A percentile compares a stretch with the other conserved stretches of the same genome.
Evolutionary conservation across 345 rosid genomes (phyloP).

Genomic region (Ricinus communis): DNA sequence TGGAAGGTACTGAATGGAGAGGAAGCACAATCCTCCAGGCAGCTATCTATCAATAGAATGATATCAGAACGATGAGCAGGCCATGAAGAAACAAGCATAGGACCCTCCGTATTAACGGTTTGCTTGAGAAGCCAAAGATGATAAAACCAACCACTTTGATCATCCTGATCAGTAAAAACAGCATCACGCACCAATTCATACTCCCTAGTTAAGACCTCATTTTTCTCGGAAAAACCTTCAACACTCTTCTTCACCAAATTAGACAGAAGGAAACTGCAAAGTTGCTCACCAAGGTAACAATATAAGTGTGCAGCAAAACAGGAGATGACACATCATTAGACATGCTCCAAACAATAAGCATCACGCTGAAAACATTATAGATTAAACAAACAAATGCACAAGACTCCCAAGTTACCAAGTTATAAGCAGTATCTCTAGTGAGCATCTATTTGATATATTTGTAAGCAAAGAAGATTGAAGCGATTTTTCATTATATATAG

Average conservation of each 20-base stretch:
- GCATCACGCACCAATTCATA: slow-evolving; percentile 70
- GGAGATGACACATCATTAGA: background rate
- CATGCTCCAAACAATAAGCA: background rate
- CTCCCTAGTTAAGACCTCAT: slow-evolving; percentile 60
- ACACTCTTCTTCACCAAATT: slow-evolving; percentile 51
- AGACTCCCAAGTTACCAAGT: background rate
- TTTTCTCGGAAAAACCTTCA: slow-evolving; percentile 53
- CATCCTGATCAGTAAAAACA: slow-evolving; percentile 81
- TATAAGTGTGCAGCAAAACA: background rate
- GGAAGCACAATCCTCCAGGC: slow-evolving; percentile 26
- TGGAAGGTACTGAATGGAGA: slow-evolving; percentile 34
- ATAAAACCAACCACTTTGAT: slow-evolving; percentile 98
- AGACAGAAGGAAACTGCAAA: slow-evolving; percentile 74
- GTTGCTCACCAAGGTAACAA: background rate
- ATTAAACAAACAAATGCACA: no score
- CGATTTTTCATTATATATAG: background rate
- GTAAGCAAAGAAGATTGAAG: no score
- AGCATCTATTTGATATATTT: no score
- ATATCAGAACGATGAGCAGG: slow-evolving; percentile 68
- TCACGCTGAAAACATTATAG: background rate
- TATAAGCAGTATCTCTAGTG: background rate
- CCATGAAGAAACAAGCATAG: slow-evolving; percentile 73
- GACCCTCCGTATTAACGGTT: slow-evolving; percentile 63
- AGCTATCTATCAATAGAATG: slow-evolving; percentile 37
- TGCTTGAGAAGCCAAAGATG: slow-evolving; percentile 95